A percentile compares a stretch with the other conserved stretches of the same genome.
Conservation (phyloP, 1,284 basidiomycete genomes). For the Hortiboletus rubellus region DNA sequence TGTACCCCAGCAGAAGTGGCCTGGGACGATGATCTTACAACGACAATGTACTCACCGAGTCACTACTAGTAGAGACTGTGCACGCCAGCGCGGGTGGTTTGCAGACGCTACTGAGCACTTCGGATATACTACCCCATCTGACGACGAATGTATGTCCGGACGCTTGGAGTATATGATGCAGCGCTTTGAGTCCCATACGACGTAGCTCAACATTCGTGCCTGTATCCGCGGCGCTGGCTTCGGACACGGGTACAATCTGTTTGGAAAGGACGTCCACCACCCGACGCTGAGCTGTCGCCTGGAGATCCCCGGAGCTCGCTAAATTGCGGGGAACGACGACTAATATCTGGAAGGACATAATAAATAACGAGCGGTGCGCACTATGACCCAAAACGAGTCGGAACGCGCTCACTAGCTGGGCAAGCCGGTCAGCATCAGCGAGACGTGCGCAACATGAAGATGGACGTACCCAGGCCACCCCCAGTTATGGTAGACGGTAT, state of each 20-base stretch:
- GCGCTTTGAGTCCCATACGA: constrained; percentile 82
- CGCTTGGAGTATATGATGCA: constrained; percentile 87
- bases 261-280: constrained; percentile 80
- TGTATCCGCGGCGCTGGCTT: constrained; percentile 40
- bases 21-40: constrained; percentile 43
- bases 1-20: constrained; percentile 52
- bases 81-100: constrained; percentile 45
- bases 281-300: constrained; percentile 73
- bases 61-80: constrained; percentile 38
- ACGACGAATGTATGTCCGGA: constrained; percentile 88
- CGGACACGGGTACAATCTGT: constrained; percentile 66
- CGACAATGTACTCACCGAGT: constrained; percentile 43
- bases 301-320: constrained; percentile 58
- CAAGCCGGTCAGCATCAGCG: too few relatives aligned
- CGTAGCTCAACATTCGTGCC: constrained; percentile 75
- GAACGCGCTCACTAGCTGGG: too few relatives aligned
- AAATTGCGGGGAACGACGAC: constrained; percentile 70
- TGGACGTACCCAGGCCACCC: too few relatives aligned
- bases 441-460: too few relatives aligned
- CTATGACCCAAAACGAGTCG: too few relatives aligned
- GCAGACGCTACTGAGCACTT: constrained; percentile 85
- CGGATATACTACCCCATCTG: constrained; percentile 93
- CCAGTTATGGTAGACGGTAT: too few relatives aligned
- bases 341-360: constrained; percentile 50
- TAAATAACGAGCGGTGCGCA: too few relatives aligned